Conservation (phyloP, 345 rosid species). For the Erodium maritimum region DNA sequence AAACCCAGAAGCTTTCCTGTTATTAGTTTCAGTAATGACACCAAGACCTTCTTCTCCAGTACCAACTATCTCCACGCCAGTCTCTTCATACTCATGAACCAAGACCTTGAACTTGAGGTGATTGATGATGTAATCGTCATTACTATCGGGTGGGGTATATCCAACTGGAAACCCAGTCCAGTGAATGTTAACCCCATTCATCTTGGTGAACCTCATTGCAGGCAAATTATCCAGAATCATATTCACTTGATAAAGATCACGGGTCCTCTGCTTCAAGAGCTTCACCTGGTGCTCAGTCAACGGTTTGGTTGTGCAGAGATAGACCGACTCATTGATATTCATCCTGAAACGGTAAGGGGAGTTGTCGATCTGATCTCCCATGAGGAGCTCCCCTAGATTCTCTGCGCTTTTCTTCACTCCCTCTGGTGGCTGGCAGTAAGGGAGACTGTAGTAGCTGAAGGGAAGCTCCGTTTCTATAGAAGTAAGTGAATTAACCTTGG, state of each 20-base stretch:
- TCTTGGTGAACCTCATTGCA: constrained; percentile 32
- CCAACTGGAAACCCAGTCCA: constrained; percentile 49
- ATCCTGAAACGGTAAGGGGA: constrained; percentile 35
- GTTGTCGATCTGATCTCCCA: constrained; percentile 47
- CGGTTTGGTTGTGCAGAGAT: constrained; percentile 26
- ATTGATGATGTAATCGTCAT: constrained; percentile 38
- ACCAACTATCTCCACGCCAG: constrained; percentile 38
- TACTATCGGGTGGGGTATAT: constrained; percentile 23
- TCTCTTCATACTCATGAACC: constrained; percentile 42
- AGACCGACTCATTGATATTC: constrained; percentile 31
- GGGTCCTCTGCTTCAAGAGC: constrained; percentile 46
- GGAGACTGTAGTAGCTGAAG: constrained; percentile 37
- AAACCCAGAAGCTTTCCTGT: constrained; percentile 30
- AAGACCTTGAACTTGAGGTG: constrained; percentile 36
- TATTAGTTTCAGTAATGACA: constrained; percentile 33
- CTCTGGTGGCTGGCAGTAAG: constrained; percentile 24
- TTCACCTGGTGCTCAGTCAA: constrained; percentile 32
- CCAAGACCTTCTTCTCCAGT: constrained; percentile 47
- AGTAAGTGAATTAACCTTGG: constrained; percentile 39
- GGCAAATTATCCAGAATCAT: constrained; percentile 47
- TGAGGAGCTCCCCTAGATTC: constrained; percentile 43
- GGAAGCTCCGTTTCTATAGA: constrained; percentile 43
- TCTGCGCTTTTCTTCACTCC: constrained; percentile 35
- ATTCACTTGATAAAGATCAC: constrained; percentile 42
- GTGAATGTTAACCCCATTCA: constrained; percentile 30